Conservation (phyloP, 345 rosid species). For the Eucalyptus globulus region DNA sequence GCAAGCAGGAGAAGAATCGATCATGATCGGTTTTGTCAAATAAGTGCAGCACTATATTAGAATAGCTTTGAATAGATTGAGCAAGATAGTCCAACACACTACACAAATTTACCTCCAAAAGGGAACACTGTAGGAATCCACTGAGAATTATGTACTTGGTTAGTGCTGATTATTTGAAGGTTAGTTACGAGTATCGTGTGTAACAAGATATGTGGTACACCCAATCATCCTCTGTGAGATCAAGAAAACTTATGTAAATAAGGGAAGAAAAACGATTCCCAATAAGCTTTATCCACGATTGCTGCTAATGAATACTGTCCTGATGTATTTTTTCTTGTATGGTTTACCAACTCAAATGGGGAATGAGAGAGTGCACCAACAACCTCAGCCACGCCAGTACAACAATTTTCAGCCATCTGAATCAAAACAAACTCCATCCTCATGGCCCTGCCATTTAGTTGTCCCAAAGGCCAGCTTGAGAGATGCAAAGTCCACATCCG, state of each 20-base stretch:
- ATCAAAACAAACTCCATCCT: not conserved
- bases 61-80: not conserved
- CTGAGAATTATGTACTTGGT: not conserved
- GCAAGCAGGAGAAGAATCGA: not conserved
- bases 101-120: not conserved
- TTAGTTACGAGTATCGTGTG: not conserved
- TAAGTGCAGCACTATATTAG: not conserved
- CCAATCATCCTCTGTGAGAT: not conserved
- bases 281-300: not conserved
- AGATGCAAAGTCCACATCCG: conserved; percentile 36
- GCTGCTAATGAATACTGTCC: not conserved
- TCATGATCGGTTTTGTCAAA: not conserved
- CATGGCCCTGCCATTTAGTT: not conserved
- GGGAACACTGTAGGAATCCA: not conserved
- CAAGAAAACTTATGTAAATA: not conserved
- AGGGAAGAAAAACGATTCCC: not conserved
- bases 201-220: not conserved
- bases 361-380: not conserved
- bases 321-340: not conserved
- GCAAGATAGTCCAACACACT: not conserved
- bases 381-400: not conserved
- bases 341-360: not conserved
- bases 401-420: not conserved
- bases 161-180: not conserved
- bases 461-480: not conserved